Percentiles rank a stretch among this genome's conserved stretches.
Evolutionary conservation across 306 rosid genomes (phyloP).

Genomic region (Abrus pulchellus): DNA sequence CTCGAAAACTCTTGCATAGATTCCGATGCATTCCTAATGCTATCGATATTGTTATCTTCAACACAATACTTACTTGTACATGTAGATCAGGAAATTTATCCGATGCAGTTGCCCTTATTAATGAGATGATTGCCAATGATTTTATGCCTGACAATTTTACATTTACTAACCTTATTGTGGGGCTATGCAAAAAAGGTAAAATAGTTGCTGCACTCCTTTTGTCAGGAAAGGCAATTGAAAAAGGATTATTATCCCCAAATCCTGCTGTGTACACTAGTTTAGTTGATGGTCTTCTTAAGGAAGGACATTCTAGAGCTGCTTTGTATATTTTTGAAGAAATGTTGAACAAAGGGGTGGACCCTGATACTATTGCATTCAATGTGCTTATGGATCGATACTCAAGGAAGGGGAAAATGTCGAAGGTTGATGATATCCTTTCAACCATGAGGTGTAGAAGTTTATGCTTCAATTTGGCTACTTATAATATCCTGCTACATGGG

Average conservation of each 20-base stretch:
- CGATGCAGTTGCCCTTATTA: conserved; percentile 62
- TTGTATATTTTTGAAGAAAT: conserved; percentile 70
- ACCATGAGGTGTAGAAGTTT: conserved; percentile 59
- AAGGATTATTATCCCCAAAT: conserved; percentile 57
- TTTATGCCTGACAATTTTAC: conserved; percentile 70
- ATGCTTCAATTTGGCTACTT: conserved; percentile 66
- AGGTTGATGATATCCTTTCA: conserved; percentile 61
- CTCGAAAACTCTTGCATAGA: conserved; percentile 55
- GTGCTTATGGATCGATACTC: conserved; percentile 68
- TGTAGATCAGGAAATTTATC: conserved; percentile 68
- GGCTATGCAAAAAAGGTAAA: conserved; percentile 69
- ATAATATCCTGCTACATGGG: conserved; percentile 80
- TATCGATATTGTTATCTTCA: conserved; percentile 67
- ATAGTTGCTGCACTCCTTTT: conserved; percentile 69
- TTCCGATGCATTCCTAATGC: conserved; percentile 62
- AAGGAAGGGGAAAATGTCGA: conserved; percentile 64
- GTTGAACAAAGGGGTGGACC: conserved; percentile 63
- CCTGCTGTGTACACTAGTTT: conserved; percentile 66
- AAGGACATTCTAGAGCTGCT: conserved; percentile 72
- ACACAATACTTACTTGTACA: conserved; percentile 62
- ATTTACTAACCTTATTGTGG: conserved; percentile 67
- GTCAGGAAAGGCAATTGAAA: conserved; percentile 59
- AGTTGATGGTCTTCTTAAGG: conserved; percentile 73
- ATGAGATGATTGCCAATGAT: conserved; percentile 69
- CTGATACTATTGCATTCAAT: conserved; percentile 67